Base-by-base conservation (phyloP, 1,284 basidiomycete genomes). In the Ganoderma resinaceum region DNA sequence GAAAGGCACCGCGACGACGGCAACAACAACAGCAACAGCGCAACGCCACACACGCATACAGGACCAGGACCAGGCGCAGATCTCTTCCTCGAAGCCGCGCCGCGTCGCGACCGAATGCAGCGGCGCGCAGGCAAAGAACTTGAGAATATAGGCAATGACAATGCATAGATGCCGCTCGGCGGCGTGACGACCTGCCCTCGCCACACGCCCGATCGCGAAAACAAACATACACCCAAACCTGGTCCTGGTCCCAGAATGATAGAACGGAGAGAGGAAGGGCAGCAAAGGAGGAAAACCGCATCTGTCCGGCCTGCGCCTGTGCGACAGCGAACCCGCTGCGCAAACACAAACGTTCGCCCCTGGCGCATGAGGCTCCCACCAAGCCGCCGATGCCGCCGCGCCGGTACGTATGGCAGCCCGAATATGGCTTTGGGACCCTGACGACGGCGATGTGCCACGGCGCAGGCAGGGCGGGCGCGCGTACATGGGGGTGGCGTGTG, bases 401-500 rank as follows among this genome's bases (percentile, higher is more conserved):
- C 43, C 8, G 20, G 9, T 9, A n/a, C 2, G 20, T 18, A 38
- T 8, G 57, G 18, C 18, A 14, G 29, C 53, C 65, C 60, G 9
- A 16, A 46, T 58, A 66, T 26, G 65, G 65, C 29, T 40, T 31
- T 1, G 52, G 61, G 65, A 66, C 65, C 65, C 65, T 66, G 65
- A 57, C 65, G 58, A 65, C 64, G 64, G 5, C 42, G 58, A n/a
- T n/a, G n/a, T 8, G 29, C 53, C 29, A 16, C 49, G 49, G 9
- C 62, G 62, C 35, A 62, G 43, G 49, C 49, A 62, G 61, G 43
- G 29, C 5, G 31, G 16, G n/a, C 31, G 31, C 18, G 20, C 31
- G 16, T 18, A 12, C 40, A 20, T 43, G 18, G 20, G 6, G 9
- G 1, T n/a, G n/a, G 4, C 20, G 11, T 35, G 11, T 35, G 18